A percentile compares a stretch with the other conserved stretches of the same genome.
Conservation (phyloP, 2,329 filamentous ascomycete species). For the Phyllosticta citrichinensis region DNA sequence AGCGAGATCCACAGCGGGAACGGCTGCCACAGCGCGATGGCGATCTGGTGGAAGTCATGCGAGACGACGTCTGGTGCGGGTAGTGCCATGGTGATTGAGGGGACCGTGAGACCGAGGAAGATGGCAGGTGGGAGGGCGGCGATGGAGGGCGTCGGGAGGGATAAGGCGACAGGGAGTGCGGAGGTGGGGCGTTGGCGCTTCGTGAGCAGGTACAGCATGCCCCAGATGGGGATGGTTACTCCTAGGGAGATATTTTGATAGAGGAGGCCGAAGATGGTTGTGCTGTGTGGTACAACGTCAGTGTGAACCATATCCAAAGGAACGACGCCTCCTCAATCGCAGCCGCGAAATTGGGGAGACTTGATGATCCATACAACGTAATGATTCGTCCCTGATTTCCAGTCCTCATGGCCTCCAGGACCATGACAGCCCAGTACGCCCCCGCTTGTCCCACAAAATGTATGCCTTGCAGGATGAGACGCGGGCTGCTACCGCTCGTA, state of each 20-base stretch:
- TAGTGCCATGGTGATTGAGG: slow-evolving; percentile 1
- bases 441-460: slow-evolving; percentile 8
- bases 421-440: slow-evolving; percentile 4
- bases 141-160: background rate
- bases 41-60: background rate
- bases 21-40: background rate
- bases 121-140: background rate
- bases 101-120: background rate
- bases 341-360: no score
- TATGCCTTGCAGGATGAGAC: background rate
- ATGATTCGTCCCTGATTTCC: slow-evolving; percentile 1
- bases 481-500: background rate
- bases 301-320: background rate
- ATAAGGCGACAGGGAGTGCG: background rate
- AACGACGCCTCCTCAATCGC: background rate
- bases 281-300: background rate
- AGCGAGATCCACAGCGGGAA: background rate
- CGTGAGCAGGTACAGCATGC: slow-evolving; percentile 1
- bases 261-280: slow-evolving; percentile 2
- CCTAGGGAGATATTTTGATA: slow-evolving; percentile 6
- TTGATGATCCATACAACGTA: background rate
- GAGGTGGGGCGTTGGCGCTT: background rate
- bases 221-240: slow-evolving; percentile 5
- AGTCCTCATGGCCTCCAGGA: background rate
- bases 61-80: background rate